Evolutionary conservation across 768 basidiomycete species (phyloP).

Genomic region (Lyophyllum semitale): DNA sequence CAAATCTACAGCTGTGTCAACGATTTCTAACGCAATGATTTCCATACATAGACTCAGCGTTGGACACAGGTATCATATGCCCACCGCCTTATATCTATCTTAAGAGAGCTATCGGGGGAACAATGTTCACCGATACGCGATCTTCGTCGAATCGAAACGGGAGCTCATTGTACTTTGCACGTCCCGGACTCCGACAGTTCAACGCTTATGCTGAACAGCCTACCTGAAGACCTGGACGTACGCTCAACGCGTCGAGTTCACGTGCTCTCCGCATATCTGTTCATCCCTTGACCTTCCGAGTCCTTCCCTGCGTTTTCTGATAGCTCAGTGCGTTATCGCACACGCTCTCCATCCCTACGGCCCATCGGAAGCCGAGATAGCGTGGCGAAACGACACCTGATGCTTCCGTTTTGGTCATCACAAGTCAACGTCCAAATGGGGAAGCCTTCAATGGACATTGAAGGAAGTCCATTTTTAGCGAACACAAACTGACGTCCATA

Average conservation of each 20-base stretch:
- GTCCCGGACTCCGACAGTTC: background rate
- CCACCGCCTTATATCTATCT: background rate
- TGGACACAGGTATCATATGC: background rate
- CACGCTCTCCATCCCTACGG: conserved; percentile 5
- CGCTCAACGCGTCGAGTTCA: conserved; percentile 1
- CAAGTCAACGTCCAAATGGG: conserved; percentile 37
- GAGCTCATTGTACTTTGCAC: background rate
- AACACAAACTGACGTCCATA: conserved; percentile 28
- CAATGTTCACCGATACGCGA: background rate
- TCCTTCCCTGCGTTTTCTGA: conserved; percentile 12
- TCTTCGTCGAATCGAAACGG: background rate
- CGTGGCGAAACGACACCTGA: conserved; percentile 15
- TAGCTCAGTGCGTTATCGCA: background rate
- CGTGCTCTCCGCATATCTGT: background rate
- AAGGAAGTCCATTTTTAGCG: conserved; percentile 14
- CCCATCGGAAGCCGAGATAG: background rate
- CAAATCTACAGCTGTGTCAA: background rate
- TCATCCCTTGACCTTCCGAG: background rate
- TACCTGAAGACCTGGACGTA: background rate
- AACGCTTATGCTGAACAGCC: background rate
- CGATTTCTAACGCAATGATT: background rate
- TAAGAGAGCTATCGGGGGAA: conserved; percentile 3
- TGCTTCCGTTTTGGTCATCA: conserved; percentile 20
- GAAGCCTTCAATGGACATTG: too few species aligned
- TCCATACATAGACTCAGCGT: background rate